Evolutionary conservation across 768 basidiomycete genomes (phyloP), one percentile per base, ranked within the genome.

Genomic region (Tricholoma sp.): DNA sequence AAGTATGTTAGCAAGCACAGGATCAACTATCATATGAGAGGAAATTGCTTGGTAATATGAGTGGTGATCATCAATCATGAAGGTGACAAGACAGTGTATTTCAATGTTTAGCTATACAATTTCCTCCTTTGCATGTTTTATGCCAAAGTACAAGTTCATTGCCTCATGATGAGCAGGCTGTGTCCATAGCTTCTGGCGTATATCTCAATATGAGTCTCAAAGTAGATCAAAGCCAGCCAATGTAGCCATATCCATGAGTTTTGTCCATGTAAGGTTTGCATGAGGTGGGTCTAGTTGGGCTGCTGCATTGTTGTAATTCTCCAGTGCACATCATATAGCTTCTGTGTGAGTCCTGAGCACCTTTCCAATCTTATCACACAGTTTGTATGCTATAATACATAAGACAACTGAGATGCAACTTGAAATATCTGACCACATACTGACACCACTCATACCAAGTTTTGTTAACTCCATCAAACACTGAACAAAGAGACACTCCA

Each of bases 401-500:
- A 28, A 6, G 12, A 50, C 47, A 36, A 50, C 28, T 52, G 20
- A 52, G 32, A 33, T 33, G 4, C 55, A 36, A 49, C 31, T 39
- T 9, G 10, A 50, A 29, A 24, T 17, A 17, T 29, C 9, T 29
- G 37, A 37, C 13, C 13, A 37, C 24, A 12, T 32, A 54, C 53
- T 36, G 32, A 49, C 41, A 18, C 13, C 15, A 61, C 64, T 18
- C 56, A 72, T n/a, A 74, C 74, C 15, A 68, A 73, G 53, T 57
- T 71, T 72, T 18, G 71, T 70, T 3, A 76, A 62, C 58, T 77
- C 71, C 57, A 77, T 74, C 1, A 77, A 57, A 2, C 66, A 61
- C 55, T 70, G 69, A 0, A 73, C 57, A 3, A 70, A 68, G 5
- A 76, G 68, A 24, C 59, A 47, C 50, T 75, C 68, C 0, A 77